phyloP scores from a whole-genome alignment of 768 basidiomycete species.

The Podaxis sp. region DNA sequence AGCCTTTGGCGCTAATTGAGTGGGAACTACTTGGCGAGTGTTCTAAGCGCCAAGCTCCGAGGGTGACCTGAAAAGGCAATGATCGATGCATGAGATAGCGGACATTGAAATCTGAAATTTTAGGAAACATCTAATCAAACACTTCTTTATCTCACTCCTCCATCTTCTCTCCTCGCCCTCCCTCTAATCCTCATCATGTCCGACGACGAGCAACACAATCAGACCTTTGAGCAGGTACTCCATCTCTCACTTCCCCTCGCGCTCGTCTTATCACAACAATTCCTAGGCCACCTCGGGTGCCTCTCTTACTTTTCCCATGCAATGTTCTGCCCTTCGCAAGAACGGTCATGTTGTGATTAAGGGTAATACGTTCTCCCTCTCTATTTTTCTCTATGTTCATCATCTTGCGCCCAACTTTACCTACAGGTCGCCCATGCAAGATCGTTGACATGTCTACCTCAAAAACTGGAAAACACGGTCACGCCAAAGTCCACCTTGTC shows the following conservation, averaged over 20 bases:
- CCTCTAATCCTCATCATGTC: constrained; percentile 56
- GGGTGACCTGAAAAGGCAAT: constrained; percentile 4
- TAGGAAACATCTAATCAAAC: constrained; percentile 23
- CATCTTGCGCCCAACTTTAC: not conserved
- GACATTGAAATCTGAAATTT: constrained; percentile 39
- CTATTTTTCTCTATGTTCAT: constrained; percentile 10
- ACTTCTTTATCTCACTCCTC: constrained; percentile 5
- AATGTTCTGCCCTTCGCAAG: constrained; percentile 96
- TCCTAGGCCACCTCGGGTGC: constrained; percentile 69
- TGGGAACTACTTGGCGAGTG: not conserved
- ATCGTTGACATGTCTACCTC: constrained; percentile 99
- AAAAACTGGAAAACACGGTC: constrained; percentile 99
- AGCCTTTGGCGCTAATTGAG: too few relatives aligned
- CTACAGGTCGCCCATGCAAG: constrained; percentile 89
- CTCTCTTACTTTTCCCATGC: constrained; percentile 81
- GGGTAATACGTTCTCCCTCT: constrained; percentile 37
- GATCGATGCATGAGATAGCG: constrained; percentile 23
- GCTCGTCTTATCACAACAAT: constrained; percentile 5
- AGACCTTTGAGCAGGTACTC: constrained; percentile 79
- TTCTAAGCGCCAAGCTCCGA: not conserved
- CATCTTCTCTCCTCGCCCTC: constrained; percentile 19
- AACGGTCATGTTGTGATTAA: constrained; percentile 96
- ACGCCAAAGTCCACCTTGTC: constrained; percentile 98
- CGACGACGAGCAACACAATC: constrained; percentile 88
- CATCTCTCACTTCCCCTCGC: constrained; percentile 11